Conservation (phyloP, 2,329 filamentous ascomycete species). For the Apiospora marii region DNA sequence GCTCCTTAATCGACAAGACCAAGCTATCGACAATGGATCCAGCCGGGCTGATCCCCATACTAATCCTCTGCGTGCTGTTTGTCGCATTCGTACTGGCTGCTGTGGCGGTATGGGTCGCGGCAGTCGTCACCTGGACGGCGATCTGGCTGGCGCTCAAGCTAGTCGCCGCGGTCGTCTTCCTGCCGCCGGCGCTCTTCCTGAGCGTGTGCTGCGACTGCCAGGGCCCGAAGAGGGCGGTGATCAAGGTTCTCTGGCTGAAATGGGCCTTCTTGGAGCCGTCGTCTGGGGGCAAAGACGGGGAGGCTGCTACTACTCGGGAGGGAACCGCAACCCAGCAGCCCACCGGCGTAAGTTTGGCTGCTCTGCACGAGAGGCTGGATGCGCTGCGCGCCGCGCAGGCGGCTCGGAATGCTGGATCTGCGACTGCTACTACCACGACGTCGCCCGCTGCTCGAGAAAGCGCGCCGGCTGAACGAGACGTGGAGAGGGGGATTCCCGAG, state of each 20-base stretch:
- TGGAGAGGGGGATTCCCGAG: not conserved
- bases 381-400: no score
- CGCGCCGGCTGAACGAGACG: not conserved
- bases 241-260: not conserved
- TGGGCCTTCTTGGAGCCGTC: not conserved
- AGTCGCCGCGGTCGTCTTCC: not conserved
- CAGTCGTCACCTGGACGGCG: not conserved
- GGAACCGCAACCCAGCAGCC: no score
- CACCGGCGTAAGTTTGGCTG: no score
- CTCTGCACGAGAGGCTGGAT: no score
- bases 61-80: not conserved
- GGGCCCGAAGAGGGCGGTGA: not conserved
- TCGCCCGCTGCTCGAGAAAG: no score
- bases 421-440: not conserved
- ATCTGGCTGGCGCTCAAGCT: not conserved
- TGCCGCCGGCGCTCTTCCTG: not conserved
- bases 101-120: no score
- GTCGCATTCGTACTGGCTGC: not conserved
- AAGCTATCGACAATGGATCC: no score
- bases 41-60: not conserved
- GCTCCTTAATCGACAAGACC: no score
- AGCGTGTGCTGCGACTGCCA: not conserved
- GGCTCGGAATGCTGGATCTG: not conserved
- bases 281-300: not conserved
- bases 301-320: no score